Percentiles rank a stretch among this genome's conserved stretches.
These are phyloP conservation scores for Xylariaceae sp. DNA, from an alignment of 2,329 filamentous ascomycete species.

Conservation along the genomic window DNA sequence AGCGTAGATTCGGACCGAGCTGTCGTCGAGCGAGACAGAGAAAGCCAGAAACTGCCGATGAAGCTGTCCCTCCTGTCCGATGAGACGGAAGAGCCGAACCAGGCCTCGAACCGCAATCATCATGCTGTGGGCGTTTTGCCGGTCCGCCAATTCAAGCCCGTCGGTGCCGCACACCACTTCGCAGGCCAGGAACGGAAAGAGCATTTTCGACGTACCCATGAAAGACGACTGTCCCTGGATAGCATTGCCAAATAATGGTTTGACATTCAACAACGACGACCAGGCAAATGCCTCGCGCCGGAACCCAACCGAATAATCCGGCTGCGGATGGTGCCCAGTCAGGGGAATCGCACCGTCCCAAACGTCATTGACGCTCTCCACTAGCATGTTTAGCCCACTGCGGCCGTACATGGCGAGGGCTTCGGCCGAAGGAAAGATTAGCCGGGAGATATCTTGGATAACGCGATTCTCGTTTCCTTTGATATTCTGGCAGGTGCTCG, in stretches of 20 bases:
- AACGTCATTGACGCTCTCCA: conserved; percentile 38
- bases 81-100: conserved; percentile 36
- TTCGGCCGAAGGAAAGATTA: conserved; percentile 38
- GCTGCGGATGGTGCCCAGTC: conserved; percentile 35
- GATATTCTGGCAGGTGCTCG: conserved; percentile 31
- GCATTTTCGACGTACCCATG: conserved; percentile 42
- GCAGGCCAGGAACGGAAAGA: conserved; percentile 45
- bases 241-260: conserved; percentile 33
- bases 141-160: conserved; percentile 35
- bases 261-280: conserved; percentile 38
- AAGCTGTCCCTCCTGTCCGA: conserved; percentile 34
- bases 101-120: conserved; percentile 36
- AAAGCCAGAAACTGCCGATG: conserved; percentile 40
- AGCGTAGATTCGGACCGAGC: conserved; percentile 35
- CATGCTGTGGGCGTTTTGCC: conserved; percentile 39
- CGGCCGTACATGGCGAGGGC: conserved; percentile 28
- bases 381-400: conserved; percentile 30
- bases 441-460: conserved; percentile 34
- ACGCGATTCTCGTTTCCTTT: conserved; percentile 35
- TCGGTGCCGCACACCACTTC: conserved; percentile 42
- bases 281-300: conserved; percentile 37
- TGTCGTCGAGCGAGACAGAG: conserved; percentile 37
- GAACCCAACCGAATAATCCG: conserved; percentile 41
- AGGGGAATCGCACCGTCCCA: conserved; percentile 36
- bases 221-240: conserved; percentile 36